Conservation (phyloP, 2,329 filamentous ascomycete genomes). For the Cladosporium sphaerospermum region DNA sequence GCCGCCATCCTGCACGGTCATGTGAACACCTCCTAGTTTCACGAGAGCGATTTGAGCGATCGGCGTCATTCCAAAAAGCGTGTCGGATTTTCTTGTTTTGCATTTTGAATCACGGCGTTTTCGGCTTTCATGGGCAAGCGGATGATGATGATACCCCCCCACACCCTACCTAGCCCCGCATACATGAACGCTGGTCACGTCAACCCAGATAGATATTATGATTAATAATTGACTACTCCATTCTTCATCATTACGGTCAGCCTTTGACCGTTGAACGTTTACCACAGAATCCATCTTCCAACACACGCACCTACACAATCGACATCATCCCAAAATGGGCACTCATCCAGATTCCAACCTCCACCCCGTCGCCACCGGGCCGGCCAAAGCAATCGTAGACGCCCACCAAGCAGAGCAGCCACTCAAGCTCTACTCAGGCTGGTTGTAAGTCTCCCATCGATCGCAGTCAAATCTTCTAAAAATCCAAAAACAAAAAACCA, state of each 20-base stretch:
- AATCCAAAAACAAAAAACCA: not conserved
- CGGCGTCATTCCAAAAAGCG: not conserved
- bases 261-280: not conserved
- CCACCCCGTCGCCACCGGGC: constrained; percentile 40
- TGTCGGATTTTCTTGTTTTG: not conserved
- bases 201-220: not conserved
- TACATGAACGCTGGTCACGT: not conserved
- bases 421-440: constrained; percentile 31
- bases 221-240: constrained; percentile 5
- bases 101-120: not conserved
- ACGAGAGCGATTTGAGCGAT: not conserved
- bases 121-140: not conserved
- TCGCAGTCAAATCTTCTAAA: not conserved
- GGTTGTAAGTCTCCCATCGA: constrained; percentile 21
- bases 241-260: not conserved
- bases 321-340: constrained; percentile 11
- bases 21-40: constrained; percentile 19
- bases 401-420: constrained; percentile 26
- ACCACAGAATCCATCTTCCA: not conserved
- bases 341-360: constrained; percentile 38
- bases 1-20: constrained; percentile 22
- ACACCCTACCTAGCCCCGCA: not conserved
- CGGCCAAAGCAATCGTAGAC: constrained; percentile 34
- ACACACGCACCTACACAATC: not conserved
- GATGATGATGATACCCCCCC: constrained; percentile 5